These are phyloP conservation scores for Sisymbrium irio DNA, from an alignment of 345 rosid species.

Conservation along the genomic window DNA sequence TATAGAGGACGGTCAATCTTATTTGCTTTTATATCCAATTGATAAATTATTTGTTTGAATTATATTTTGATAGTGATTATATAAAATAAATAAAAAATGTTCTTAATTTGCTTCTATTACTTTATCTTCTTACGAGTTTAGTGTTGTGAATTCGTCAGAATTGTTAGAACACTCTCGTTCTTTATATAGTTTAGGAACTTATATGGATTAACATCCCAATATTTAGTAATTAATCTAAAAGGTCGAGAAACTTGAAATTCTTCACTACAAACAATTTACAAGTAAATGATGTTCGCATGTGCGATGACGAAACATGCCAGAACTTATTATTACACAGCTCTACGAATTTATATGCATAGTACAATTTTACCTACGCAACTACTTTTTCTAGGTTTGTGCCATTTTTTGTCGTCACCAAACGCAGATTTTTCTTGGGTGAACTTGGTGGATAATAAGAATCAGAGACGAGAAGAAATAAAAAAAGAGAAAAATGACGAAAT, in stretches of 20 bases:
- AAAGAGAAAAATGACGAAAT: too few relatives aligned
- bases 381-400: neutral
- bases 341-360: neutral
- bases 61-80: too few relatives aligned
- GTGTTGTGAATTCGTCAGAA: neutral
- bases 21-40: neutral
- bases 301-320: neutral
- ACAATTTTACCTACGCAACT: neutral
- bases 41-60: too few relatives aligned
- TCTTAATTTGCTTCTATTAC: neutral
- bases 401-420: conserved; percentile 4
- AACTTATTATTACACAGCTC: neutral
- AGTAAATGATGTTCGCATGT: neutral
- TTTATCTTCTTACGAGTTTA: neutral
- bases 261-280: neutral
- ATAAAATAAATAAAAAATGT: too few relatives aligned
- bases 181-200: too few relatives aligned
- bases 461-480: too few relatives aligned
- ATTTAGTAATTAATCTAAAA: neutral
- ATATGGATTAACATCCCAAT: too few relatives aligned
- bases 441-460: too few relatives aligned
- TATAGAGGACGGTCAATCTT: neutral
- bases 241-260: neutral
- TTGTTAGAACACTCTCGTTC: neutral
- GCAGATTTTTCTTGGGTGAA: neutral